These are phyloP conservation scores for Sutorius australiensis DNA, from an alignment of 768 basidiomycete genomes.

Conservation along the genomic window DNA sequence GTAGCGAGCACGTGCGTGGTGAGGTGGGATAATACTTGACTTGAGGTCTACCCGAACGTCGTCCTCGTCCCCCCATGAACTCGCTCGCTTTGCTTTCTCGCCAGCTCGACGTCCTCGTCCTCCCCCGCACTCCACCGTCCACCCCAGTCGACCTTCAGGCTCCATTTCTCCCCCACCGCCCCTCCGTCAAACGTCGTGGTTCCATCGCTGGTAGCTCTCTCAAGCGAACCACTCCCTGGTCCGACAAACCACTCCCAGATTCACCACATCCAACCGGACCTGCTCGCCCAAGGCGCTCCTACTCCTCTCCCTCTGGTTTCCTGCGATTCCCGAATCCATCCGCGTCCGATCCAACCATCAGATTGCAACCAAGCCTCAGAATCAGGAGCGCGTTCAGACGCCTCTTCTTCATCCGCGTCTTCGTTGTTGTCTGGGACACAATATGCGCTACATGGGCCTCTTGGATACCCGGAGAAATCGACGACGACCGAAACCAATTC, in stretches of 20 bases:
- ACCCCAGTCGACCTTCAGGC: constrained; percentile 44
- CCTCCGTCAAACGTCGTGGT: constrained; percentile 23
- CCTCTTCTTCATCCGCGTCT: constrained; percentile 68
- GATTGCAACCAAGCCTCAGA: constrained; percentile 39
- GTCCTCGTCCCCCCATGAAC: constrained; percentile 54
- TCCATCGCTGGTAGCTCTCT: constrained; percentile 30
- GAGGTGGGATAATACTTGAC: neutral
- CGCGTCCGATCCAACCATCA: constrained; percentile 30
- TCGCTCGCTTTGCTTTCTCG: constrained; percentile 77
- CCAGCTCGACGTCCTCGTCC: constrained; percentile 73
- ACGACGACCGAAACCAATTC: constrained; percentile 10
- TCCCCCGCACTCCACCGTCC: constrained; percentile 55
- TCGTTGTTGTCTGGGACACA: constrained; percentile 66
- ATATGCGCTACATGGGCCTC: constrained; percentile 62
- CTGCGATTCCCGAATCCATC: constrained; percentile 32
- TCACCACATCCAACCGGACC: constrained; percentile 17
- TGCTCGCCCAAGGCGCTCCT: constrained; percentile 50
- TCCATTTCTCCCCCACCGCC: constrained; percentile 27
- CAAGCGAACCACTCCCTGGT: constrained; percentile 55
- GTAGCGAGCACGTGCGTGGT: constrained; percentile 21
- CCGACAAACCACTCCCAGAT: constrained; percentile 46
- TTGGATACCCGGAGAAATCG: constrained; percentile 26
- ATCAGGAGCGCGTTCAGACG: constrained; percentile 44
- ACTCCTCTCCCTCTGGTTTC: constrained; percentile 59
- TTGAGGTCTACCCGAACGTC: neutral